Percentiles rank a stretch among this genome's conserved stretches.
phyloP scores from a whole-genome alignment of 805 yeast genomes.

The Saturnispora hagleri region DNA sequence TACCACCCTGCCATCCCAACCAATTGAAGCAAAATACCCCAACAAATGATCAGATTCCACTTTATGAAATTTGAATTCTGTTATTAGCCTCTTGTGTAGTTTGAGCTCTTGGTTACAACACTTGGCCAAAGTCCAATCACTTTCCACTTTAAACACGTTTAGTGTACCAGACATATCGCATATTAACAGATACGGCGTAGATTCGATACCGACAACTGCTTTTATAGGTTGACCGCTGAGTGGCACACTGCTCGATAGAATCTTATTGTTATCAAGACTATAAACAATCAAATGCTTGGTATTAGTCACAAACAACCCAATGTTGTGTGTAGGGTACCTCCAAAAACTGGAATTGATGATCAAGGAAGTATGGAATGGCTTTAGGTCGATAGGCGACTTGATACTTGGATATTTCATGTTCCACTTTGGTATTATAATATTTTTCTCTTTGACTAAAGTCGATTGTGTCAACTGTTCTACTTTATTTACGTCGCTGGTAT shows the following conservation, averaged over 20 bases:
- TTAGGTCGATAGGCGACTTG: slow-evolving; percentile 10
- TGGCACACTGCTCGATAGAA: slow-evolving; percentile 9
- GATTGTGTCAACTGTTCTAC: slow-evolving; percentile 19
- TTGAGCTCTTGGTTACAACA: slow-evolving; percentile 9
- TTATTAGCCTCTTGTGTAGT: slow-evolving; percentile 26
- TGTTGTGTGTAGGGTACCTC: not conserved
- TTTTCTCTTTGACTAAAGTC: slow-evolving; percentile 14
- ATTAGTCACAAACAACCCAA: slow-evolving; percentile 23
- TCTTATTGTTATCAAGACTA: slow-evolving; percentile 17
- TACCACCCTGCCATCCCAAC: slow-evolving; percentile 46
- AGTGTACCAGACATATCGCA: slow-evolving; percentile 29
- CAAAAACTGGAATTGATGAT: slow-evolving; percentile 19
- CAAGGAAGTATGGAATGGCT: slow-evolving; percentile 15
- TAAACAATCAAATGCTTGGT: slow-evolving; percentile 21
- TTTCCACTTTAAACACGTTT: slow-evolving; percentile 8
- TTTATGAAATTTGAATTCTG: slow-evolving; percentile 13
- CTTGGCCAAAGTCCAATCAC: not conserved
- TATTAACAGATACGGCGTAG: slow-evolving; percentile 18
- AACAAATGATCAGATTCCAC: slow-evolving; percentile 2
- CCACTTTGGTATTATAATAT: slow-evolving; percentile 21
- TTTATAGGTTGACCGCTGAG: slow-evolving; percentile 18
- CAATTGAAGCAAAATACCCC: slow-evolving; percentile 42
- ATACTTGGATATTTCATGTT: slow-evolving; percentile 16
- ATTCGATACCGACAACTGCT: slow-evolving; percentile 15
- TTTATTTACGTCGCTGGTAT: not conserved